Evolutionary conservation across 163 green algal genomes (phyloP), one percentile per base, ranked within the genome.

Genomic region (Trebouxia gelatinosa): DNA sequence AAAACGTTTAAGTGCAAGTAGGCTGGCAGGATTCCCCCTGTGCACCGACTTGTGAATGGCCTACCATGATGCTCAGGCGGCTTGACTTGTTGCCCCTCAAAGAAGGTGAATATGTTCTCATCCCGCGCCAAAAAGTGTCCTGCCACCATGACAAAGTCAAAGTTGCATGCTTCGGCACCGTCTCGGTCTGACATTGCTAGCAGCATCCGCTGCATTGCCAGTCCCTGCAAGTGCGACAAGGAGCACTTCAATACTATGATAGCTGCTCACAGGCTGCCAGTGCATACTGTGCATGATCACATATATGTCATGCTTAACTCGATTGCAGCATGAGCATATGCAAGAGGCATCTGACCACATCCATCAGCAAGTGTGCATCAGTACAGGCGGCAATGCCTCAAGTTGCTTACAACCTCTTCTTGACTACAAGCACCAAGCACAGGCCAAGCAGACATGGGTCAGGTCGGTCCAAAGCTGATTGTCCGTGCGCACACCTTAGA

Each of bases 41-140:
- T 23, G 43, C 43, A 9, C 43, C 13, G 43, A 54, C 43, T 54
- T 54, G 43, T 9, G 11, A 54, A 54, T 54, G 43, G 21, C 35
- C 40, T 9, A 76, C 68, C 68, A 54, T 32, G 32, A 3, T 62
- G 29, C 29, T 76, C 46, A 61, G 68, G 40, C 7, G 46, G 68
- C 32, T 79, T 59, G 23, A 80, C 81, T 86, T 70, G 37, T 28
- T 79, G 31, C 9, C 85, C 88, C 82, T 97, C 91, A 75, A 97
- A 96, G 34, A 95, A 86, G 1, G 90, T 91, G 84, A 95, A 98
- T 59, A 97, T 91, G 90, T 97, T 97, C 75, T 98, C 94, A 58
- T 98, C 94, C 13, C 93, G 89, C 6, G 82, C 86, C 71, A 97
- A 83, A 65, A 97, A 94, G 87, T 98, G 94, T 0, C 94, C 91